phyloP scores from a whole-genome alignment of 148 eudicot species.

The Rhododendron molle region DNA sequence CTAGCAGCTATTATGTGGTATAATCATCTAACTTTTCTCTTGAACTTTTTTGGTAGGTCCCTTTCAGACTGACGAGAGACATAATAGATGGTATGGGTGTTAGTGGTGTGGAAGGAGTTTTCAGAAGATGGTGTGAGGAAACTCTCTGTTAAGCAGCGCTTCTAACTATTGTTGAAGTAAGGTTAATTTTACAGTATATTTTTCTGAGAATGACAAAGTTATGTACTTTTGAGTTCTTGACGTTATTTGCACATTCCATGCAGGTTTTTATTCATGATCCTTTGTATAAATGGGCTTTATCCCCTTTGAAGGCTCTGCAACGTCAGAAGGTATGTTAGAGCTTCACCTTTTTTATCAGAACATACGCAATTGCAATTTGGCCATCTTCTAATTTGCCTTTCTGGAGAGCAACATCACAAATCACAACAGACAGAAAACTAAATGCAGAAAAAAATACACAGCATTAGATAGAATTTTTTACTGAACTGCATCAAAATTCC shows the following conservation, averaged over 20 bases:
- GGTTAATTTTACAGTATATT: background rate
- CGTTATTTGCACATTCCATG: slow-evolving; percentile 13
- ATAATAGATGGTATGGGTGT: slow-evolving; percentile 96
- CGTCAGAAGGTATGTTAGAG: slow-evolving; percentile 70
- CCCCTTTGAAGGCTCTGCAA: slow-evolving; percentile 92
- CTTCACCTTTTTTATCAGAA: background rate
- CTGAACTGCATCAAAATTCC: background rate
- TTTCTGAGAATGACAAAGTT: background rate
- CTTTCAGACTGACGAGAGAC: slow-evolving; percentile 91
- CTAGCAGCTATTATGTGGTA: background rate
- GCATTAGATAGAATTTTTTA: background rate
- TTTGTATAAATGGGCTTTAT: slow-evolving; percentile 95
- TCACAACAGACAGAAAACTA: background rate
- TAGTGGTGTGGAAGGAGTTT: slow-evolving; percentile 96
- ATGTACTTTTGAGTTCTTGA: background rate
- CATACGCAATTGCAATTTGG: background rate
- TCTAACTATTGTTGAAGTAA: slow-evolving; percentile 88
- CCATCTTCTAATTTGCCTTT: slow-evolving; percentile 9
- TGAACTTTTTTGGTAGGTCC: slow-evolving; percentile 52
- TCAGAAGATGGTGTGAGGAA: slow-evolving; percentile 94
- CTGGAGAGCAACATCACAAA: background rate
- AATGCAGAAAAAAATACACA: background rate
- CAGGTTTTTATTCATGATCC: slow-evolving; percentile 99
- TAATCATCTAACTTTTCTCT: slow-evolving; percentile 1
- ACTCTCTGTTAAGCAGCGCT: slow-evolving; percentile 94